phyloP scores from a whole-genome alignment of 257 asterid species.

The Nicotiana undulata region DNA sequence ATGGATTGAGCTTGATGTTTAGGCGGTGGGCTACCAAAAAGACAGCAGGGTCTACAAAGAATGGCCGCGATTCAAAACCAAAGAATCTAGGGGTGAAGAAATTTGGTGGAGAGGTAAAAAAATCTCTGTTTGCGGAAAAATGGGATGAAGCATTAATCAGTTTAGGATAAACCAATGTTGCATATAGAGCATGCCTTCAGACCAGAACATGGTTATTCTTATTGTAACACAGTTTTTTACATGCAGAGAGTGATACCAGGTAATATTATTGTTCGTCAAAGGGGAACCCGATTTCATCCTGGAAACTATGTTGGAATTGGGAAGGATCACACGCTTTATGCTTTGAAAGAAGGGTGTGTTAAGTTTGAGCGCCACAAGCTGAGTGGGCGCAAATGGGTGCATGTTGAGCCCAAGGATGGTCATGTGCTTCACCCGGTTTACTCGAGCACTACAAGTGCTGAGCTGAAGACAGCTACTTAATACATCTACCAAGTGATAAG shows the following conservation, averaged over 20 bases:
- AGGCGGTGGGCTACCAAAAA: conserved; percentile 93
- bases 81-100: conserved; percentile 87
- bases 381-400: conserved; percentile 91
- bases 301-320: conserved; percentile 85
- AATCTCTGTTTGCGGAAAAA: neutral
- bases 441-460: conserved; percentile 22
- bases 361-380: conserved; percentile 73
- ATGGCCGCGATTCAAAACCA: conserved; percentile 91
- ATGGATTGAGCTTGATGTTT: conserved; percentile 69
- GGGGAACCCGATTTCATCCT: conserved; percentile 93
- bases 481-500: neutral
- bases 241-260: conserved; percentile 86
- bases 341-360: conserved; percentile 78
- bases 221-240: neutral
- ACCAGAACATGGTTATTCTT: neutral
- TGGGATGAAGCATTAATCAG: neutral
- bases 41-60: conserved; percentile 89
- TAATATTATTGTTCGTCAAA: conserved; percentile 88
- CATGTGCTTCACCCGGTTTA: conserved; percentile 63
- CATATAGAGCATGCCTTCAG: neutral
- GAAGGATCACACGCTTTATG: conserved; percentile 83
- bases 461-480: conserved; percentile 40
- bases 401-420: conserved; percentile 91
- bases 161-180: neutral
- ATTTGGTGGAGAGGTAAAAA: conserved; percentile 87